These are phyloP conservation scores for Apophysomyces trapeziformis DNA, from an alignment of 371 early-diverging fungal genomes.

Conservation along the genomic window DNA sequence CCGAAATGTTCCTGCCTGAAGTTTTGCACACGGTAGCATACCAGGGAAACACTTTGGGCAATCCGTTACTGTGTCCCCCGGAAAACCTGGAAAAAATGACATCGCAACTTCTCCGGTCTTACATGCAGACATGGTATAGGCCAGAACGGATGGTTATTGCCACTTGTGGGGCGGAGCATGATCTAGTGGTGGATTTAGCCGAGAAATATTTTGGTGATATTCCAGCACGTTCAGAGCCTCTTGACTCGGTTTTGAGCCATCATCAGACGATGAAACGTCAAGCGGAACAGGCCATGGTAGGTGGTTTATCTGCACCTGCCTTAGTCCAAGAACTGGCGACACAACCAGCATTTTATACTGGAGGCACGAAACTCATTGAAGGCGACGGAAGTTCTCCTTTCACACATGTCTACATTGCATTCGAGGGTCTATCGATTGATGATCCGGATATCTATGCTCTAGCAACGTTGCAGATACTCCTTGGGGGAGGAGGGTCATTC, in stretches of 20 bases:
- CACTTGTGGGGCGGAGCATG: slow-evolving; percentile 88
- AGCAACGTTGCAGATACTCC: slow-evolving; percentile 86
- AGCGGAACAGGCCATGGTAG: neutral
- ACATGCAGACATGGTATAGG: slow-evolving; percentile 79
- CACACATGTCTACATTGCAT: slow-evolving; percentile 90
- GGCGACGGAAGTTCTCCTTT: slow-evolving; percentile 68
- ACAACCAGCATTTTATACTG: slow-evolving; percentile 76
- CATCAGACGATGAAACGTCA: slow-evolving; percentile 38
- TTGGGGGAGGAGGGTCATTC: slow-evolving; percentile 97
- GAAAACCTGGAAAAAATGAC: slow-evolving; percentile 71
- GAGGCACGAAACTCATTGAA: slow-evolving; percentile 77
- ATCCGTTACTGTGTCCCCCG: slow-evolving; percentile 78
- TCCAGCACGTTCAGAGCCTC: slow-evolving; percentile 31
- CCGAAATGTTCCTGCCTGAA: slow-evolving; percentile 89
- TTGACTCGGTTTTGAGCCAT: slow-evolving; percentile 45
- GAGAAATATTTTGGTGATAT: slow-evolving; percentile 69
- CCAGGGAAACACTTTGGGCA: slow-evolving; percentile 81
- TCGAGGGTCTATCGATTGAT: slow-evolving; percentile 81
- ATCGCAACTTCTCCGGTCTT: slow-evolving; percentile 68
- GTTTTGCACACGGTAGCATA: slow-evolving; percentile 87
- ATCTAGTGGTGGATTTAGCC: slow-evolving; percentile 74
- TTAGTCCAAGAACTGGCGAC: slow-evolving; percentile 43
- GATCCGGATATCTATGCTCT: slow-evolving; percentile 91
- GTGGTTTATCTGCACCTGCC: slow-evolving; percentile 1
- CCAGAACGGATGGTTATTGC: slow-evolving; percentile 93